Percentiles rank a stretch among this genome's conserved stretches.
Evolutionary conservation across 2,329 filamentous ascomycete genomes (phyloP).

Genomic region (Chaetomiaceae sp.): DNA sequence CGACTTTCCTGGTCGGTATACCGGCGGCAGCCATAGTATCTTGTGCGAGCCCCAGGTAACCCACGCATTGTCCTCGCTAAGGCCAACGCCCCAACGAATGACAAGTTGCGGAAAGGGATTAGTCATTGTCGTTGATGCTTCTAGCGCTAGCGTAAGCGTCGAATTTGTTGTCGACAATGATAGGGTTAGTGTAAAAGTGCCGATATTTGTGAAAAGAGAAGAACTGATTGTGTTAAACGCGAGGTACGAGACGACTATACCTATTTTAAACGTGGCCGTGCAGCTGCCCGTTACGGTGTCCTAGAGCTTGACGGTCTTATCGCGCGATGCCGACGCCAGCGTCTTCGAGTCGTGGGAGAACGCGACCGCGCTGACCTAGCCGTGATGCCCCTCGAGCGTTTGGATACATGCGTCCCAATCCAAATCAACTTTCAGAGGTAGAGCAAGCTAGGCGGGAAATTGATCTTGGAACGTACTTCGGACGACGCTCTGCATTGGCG

Average conservation of each 20-base stretch:
- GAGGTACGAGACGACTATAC: background rate
- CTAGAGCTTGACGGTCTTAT: constrained; percentile 10
- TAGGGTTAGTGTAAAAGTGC: background rate
- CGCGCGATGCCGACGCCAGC: constrained; percentile 1
- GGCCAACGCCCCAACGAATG: background rate
- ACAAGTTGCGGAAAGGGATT: background rate
- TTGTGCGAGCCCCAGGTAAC: background rate
- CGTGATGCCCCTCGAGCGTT: constrained; percentile 25
- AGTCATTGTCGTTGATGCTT: background rate
- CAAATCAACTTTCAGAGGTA: background rate
- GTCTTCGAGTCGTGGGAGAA: constrained; percentile 14
- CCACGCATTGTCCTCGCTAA: constrained; percentile 1
- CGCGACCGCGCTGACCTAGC: constrained; percentile 12
- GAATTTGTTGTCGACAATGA: background rate
- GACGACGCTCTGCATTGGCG: constrained; percentile 23
- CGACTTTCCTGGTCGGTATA: background rate
- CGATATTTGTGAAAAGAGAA: background rate
- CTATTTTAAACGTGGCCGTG: constrained; percentile 21
- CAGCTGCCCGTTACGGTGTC: constrained; percentile 11
- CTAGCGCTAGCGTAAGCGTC: background rate
- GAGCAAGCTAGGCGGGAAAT: background rate
- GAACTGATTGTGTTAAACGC: background rate
- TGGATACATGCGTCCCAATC: constrained; percentile 23
- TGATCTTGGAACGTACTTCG: constrained; percentile 12
- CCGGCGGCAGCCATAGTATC: background rate